Percentiles rank a stretch among this genome's conserved stretches.
phyloP scores from a whole-genome alignment of 345 rosid species.

The Viola odorata region DNA sequence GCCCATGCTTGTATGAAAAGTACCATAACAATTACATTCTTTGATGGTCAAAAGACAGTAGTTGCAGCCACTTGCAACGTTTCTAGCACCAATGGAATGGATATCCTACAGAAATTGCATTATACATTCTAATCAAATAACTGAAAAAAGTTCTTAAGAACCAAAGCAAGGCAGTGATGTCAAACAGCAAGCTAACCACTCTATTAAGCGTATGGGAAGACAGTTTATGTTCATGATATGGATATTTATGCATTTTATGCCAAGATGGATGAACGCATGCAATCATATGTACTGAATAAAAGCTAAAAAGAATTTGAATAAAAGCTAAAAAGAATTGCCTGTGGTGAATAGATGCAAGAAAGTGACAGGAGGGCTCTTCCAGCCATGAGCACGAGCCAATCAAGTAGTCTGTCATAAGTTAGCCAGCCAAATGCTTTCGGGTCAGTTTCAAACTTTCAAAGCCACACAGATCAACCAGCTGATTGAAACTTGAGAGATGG shows the following conservation, averaged over 20 bases:
- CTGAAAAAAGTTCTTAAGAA: too few species aligned
- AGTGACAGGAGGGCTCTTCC: neutral
- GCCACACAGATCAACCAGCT: slow-evolving; percentile 14
- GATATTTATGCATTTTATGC: neutral
- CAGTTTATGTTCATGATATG: neutral
- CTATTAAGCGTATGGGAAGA: neutral
- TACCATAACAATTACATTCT: too few species aligned
- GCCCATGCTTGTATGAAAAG: neutral
- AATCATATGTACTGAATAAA: neutral
- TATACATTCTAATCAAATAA: too few species aligned
- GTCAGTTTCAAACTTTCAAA: slow-evolving; percentile 5
- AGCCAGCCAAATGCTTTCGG: slow-evolving; percentile 11
- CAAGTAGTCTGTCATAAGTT: slow-evolving; percentile 13
- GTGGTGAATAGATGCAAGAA: slow-evolving; percentile 3
- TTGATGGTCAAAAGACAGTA: too few species aligned
- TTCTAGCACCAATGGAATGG: too few species aligned
- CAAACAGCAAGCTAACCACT: neutral
- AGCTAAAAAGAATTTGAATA: neutral
- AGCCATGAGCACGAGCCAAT: neutral
- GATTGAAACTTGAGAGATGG: slow-evolving; percentile 11
- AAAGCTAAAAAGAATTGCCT: slow-evolving; percentile 6
- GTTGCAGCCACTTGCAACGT: too few species aligned
- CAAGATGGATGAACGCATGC: neutral
- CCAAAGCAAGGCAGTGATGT: too few species aligned
- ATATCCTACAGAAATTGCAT: too few species aligned